Percentiles rank a stretch among this genome's conserved stretches.
phyloP scores from a whole-genome alignment of 2,329 filamentous ascomycete genomes.

The Penicillium fuscoglaucum region DNA sequence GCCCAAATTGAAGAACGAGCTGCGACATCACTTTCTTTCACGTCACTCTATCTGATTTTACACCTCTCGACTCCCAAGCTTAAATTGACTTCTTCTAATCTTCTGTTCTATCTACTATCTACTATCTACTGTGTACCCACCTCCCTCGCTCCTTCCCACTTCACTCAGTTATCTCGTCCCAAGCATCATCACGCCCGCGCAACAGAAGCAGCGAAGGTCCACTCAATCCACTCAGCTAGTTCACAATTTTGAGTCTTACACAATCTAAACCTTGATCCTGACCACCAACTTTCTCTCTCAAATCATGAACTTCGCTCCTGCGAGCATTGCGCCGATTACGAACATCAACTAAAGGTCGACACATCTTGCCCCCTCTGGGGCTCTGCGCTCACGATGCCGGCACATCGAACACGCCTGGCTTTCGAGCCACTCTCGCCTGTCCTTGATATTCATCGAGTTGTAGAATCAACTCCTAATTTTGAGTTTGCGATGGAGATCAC shows the following conservation, averaged over 20 bases:
- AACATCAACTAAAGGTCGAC: neutral
- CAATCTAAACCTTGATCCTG: neutral
- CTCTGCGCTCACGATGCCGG: slow-evolving; percentile 62
- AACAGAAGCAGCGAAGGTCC: neutral
- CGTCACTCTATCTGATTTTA: neutral
- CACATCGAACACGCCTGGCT: slow-evolving; percentile 76
- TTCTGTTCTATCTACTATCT: neutral
- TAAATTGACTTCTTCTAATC: neutral
- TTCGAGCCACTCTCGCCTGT: slow-evolving; percentile 90
- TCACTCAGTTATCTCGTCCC: neutral
- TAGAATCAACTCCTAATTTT: slow-evolving; percentile 79
- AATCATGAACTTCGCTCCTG: neutral
- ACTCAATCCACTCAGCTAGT: neutral
- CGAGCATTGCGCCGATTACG: neutral
- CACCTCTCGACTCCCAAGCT: neutral
- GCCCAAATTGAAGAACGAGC: neutral
- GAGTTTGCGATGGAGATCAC: slow-evolving; percentile 81
- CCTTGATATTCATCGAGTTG: slow-evolving; percentile 72
- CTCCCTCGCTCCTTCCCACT: neutral
- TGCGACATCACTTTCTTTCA: neutral
- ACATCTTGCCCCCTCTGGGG: neutral
- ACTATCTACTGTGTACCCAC: neutral
- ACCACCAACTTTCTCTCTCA: neutral
- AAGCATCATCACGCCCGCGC: neutral
- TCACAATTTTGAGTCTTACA: neutral